A percentile compares a stretch with the other conserved stretches of the same genome.
Conservation (phyloP, 2,329 filamentous ascomycete genomes). For the Beauveria australis region DNA sequence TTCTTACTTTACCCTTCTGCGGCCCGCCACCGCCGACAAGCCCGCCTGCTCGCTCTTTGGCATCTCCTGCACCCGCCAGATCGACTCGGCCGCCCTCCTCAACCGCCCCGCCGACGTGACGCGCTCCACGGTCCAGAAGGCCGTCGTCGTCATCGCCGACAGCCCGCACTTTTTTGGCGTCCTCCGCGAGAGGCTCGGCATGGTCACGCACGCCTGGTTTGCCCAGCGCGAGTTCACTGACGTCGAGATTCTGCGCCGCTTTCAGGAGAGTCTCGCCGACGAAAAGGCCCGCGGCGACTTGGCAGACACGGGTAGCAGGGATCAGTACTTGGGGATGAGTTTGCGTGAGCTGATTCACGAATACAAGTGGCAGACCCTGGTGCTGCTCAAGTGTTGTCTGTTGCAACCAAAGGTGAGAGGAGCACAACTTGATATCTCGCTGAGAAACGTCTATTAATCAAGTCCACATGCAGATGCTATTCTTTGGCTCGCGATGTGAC, state of each 20-base stretch:
- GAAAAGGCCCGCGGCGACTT: slow-evolving; percentile 50
- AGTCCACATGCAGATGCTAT: slow-evolving; percentile 69
- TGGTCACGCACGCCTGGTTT: slow-evolving; percentile 95
- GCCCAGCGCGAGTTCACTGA: slow-evolving; percentile 89
- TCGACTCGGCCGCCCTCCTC: slow-evolving; percentile 70
- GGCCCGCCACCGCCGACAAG: slow-evolving; percentile 43
- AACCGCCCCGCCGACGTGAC: slow-evolving; percentile 83
- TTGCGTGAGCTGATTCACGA: slow-evolving; percentile 86
- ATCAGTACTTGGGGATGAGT: slow-evolving; percentile 83
- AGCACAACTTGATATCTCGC: slow-evolving; percentile 1
- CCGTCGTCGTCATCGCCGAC: slow-evolving; percentile 90
- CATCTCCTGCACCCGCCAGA: slow-evolving; percentile 88
- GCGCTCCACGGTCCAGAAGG: slow-evolving; percentile 96
- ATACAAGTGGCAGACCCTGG: slow-evolving; percentile 89
- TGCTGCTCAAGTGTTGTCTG: slow-evolving; percentile 87
- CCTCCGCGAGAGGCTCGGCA: slow-evolving; percentile 77
- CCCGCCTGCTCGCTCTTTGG: slow-evolving; percentile 83
- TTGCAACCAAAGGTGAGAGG: slow-evolving; percentile 78
- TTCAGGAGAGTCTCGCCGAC: slow-evolving; percentile 78
- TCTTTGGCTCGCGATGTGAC: slow-evolving; percentile 96
- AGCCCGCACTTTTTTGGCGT: slow-evolving; percentile 85
- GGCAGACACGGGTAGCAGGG: slow-evolving; percentile 63
- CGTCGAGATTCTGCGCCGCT: slow-evolving; percentile 78
- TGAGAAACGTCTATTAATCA: background rate
- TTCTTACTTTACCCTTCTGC: slow-evolving; percentile 90